Percentiles rank a stretch among this genome's conserved stretches.
phyloP scores from a whole-genome alignment of 225 moss, liverwort and hornwort genomes.

The Pseudoscleropodium purum region DNA sequence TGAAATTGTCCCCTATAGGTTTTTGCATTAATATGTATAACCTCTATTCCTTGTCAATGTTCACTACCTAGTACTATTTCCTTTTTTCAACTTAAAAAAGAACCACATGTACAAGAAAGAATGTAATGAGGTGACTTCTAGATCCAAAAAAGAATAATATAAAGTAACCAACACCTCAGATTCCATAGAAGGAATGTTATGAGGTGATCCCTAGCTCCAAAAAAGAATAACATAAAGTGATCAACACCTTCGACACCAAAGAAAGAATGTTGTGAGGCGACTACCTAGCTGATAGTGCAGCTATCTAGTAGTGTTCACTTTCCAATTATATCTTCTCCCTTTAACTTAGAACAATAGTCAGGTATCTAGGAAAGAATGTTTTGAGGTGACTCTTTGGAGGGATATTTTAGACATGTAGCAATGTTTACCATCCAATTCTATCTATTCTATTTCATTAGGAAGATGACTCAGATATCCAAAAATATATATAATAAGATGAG shows the following conservation, averaged over 20 bases:
- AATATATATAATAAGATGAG: not conserved
- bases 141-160: not conserved
- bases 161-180: too few species aligned
- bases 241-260: too few species aligned
- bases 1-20: fast-evolving
- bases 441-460: too few species aligned
- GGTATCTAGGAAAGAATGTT: not conserved
- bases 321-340: not conserved
- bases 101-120: not conserved
- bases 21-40: not conserved
- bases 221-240: too few species aligned
- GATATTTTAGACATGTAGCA: not conserved
- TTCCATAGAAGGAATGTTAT: too few species aligned
- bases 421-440: not conserved
- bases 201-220: too few species aligned
- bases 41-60: not conserved
- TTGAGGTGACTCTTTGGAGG: not conserved
- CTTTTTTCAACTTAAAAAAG: not conserved
- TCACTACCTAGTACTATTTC: not conserved
- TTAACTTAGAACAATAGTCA: too few species aligned
- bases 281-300: too few species aligned
- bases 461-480: not conserved
- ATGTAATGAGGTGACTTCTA: not conserved
- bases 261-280: too few species aligned
- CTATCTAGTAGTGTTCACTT: fast-evolving